phyloP scores from a whole-genome alignment of 2,329 filamentous ascomycete species.

The Talaromyces sp. region DNA sequence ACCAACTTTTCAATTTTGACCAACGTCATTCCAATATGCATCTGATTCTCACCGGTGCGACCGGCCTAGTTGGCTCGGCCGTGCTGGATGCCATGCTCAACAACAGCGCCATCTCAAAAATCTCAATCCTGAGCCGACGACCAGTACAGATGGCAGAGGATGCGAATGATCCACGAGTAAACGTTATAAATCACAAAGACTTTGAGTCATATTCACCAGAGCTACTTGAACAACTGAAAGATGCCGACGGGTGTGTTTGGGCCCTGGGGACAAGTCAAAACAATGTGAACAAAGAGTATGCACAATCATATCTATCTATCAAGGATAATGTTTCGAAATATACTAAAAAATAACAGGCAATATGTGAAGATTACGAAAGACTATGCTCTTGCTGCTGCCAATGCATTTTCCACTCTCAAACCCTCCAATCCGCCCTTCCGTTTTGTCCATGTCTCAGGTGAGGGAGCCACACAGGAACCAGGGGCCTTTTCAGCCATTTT shows the following conservation, averaged over 20 bases:
- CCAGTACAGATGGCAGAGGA: conserved; percentile 65
- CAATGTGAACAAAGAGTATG: conserved; percentile 62
- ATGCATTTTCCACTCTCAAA: conserved; percentile 57
- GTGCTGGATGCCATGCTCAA: conserved; percentile 64
- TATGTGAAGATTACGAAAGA: conserved; percentile 70
- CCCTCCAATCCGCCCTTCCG: conserved; percentile 35
- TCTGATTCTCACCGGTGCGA: conserved; percentile 69
- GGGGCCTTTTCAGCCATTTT: conserved; percentile 61
- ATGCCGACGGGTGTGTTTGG: conserved; percentile 72
- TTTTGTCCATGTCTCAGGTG: conserved; percentile 72
- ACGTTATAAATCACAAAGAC: conserved; percentile 66
- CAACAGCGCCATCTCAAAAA: conserved; percentile 16
- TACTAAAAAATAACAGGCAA: conserved; percentile 46
- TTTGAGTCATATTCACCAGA: conserved; percentile 63
- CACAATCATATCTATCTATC: no score
- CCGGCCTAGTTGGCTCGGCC: conserved; percentile 65
- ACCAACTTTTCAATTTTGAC: no score
- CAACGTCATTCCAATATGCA: conserved; percentile 21
- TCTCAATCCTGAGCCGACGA: conserved; percentile 69
- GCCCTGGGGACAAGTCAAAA: conserved; percentile 68
- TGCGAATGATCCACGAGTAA: conserved; percentile 48
- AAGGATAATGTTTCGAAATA: no score
- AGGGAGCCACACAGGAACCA: conserved; percentile 47
- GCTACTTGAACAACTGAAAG: conserved; percentile 62
- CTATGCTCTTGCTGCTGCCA: conserved; percentile 66